phyloP scores from a whole-genome alignment of 208 protist genomes.

The Trypanosoma melophagium region DNA sequence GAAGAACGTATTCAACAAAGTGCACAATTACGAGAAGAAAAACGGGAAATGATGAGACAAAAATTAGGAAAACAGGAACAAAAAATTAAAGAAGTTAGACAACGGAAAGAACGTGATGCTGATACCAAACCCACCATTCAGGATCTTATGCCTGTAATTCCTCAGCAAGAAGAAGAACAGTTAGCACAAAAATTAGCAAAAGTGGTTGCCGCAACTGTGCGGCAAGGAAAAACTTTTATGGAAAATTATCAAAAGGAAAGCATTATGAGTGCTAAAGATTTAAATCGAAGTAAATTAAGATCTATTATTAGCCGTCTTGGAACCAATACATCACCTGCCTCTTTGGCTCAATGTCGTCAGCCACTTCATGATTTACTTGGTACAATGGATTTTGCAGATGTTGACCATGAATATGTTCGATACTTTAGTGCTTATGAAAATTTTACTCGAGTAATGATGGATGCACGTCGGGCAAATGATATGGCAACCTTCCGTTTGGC shows the following conservation, averaged over 20 bases:
- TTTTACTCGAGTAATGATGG: constrained; percentile 50
- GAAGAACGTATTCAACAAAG: constrained; percentile 41
- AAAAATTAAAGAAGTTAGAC: constrained; percentile 65
- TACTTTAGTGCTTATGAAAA: constrained; percentile 79
- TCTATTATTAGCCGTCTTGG: constrained; percentile 55
- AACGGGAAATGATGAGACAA: constrained; percentile 25
- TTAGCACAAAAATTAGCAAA: constrained; percentile 50
- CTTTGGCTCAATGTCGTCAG: constrained; percentile 54
- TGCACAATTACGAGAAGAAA: constrained; percentile 32
- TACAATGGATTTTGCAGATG: constrained; percentile 34
- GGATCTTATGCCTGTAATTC: constrained; percentile 54
- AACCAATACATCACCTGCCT: constrained; percentile 20
- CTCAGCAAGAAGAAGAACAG: constrained; percentile 61
- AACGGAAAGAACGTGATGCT: constrained; percentile 51
- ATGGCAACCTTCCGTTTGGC: constrained; percentile 42
- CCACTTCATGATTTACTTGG: constrained; percentile 61
- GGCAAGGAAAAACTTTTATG: constrained; percentile 59
- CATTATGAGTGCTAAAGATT: constrained; percentile 49
- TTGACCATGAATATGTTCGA: constrained; percentile 77
- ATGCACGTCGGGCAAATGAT: constrained; percentile 61
- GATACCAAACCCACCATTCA: constrained; percentile 33
- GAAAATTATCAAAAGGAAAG: constrained; percentile 86
- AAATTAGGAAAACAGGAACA: constrained; percentile 68
- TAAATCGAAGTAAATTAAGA: constrained; percentile 74
- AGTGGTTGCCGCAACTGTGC: constrained; percentile 35